Evolutionary conservation across 139 green algal genomes (phyloP).

Genomic region (Coelastrella sp.): DNA sequence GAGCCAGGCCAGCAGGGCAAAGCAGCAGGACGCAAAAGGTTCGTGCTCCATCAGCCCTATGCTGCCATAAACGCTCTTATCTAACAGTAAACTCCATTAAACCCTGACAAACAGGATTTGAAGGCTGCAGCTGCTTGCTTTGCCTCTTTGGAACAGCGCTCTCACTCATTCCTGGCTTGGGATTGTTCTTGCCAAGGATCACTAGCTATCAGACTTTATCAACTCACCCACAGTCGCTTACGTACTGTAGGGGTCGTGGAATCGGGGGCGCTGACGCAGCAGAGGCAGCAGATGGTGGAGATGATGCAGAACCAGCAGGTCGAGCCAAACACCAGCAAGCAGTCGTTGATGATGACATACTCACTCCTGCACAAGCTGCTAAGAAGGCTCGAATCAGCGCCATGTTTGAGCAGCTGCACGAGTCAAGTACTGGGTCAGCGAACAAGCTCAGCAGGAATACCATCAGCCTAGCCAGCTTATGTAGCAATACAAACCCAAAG

Average conservation of each 20-base stretch:
- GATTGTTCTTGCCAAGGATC: too few species aligned
- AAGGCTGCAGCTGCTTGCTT: too few species aligned
- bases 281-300: not conserved
- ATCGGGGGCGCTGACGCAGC: constrained; percentile 15
- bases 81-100: too few species aligned
- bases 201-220: not conserved
- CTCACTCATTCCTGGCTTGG: too few species aligned
- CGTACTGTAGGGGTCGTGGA: not conserved
- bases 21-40: constrained; percentile 29
- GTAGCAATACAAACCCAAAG: constrained; percentile 46
- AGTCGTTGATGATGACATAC: constrained; percentile 26
- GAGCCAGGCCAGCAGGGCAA: constrained; percentile 8
- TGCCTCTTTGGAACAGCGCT: too few species aligned
- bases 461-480: constrained; percentile 53
- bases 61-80: not conserved
- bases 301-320: not conserved
- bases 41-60: not conserved
- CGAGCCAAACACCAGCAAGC: not conserved
- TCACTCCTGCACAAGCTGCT: constrained; percentile 37
- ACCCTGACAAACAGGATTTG: too few species aligned
- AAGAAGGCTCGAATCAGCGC: constrained; percentile 56
- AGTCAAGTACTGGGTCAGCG: constrained; percentile 4
- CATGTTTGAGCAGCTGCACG: constrained; percentile 45
- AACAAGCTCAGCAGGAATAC: not conserved
- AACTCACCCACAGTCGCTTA: not conserved